These are phyloP conservation scores for Chaetomium sp. DNA, from an alignment of 2,329 filamentous ascomycete genomes.

Conservation along the genomic window DNA sequence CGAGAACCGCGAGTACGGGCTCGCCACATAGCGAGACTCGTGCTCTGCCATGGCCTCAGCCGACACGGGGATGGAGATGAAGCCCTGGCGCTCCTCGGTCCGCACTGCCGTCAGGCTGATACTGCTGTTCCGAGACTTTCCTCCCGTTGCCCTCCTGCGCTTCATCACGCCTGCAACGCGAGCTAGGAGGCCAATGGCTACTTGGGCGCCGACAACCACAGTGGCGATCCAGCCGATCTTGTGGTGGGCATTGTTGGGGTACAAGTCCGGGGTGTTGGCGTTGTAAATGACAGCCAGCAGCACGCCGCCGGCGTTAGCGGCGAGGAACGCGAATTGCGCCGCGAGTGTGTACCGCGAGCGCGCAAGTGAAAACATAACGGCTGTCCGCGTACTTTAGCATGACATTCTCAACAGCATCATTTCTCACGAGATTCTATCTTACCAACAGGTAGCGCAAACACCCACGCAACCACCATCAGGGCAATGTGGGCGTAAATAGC, in stretches of 20 bases:
- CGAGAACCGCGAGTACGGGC: conserved; percentile 49
- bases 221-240: conserved; percentile 81
- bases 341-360: conserved; percentile 67
- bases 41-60: conserved; percentile 48
- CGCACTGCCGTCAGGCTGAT: not conserved
- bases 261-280: conserved; percentile 73
- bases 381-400: conserved; percentile 38
- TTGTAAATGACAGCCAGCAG: conserved; percentile 68
- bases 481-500: conserved; percentile 64
- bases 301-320: conserved; percentile 57
- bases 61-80: conserved; percentile 59
- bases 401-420: not conserved
- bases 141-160: not conserved
- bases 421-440: conserved; percentile 28
- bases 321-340: conserved; percentile 61
- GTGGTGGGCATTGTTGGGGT: conserved; percentile 81
- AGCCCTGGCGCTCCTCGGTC: conserved; percentile 47
- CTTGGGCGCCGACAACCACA: conserved; percentile 63
- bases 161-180: conserved; percentile 46
- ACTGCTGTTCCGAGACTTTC: no score
- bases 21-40: conserved; percentile 35
- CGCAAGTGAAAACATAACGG: conserved; percentile 78
- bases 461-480: conserved; percentile 66
- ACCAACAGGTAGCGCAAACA: conserved; percentile 67
- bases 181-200: conserved; percentile 60